These are phyloP conservation scores for Deuterostichococcus epilithicus DNA, from an alignment of 139 green algal species.

Conservation along the genomic window DNA sequence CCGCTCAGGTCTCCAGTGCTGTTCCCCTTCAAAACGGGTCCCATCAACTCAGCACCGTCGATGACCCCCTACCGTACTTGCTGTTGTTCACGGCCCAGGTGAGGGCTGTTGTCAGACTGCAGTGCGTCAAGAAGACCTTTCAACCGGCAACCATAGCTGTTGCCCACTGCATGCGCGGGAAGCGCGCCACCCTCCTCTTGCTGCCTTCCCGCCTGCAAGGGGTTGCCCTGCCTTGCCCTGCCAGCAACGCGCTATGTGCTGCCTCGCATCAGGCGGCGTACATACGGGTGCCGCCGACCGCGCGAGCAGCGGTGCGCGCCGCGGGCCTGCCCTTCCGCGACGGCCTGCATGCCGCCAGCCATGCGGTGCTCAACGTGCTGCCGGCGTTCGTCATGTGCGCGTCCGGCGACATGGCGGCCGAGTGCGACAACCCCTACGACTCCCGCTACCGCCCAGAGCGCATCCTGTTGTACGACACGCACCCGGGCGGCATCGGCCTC, in stretches of 20 bases:
- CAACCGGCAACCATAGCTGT: too few species aligned
- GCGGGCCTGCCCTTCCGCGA: slow-evolving; percentile 61
- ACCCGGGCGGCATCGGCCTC: slow-evolving; percentile 84
- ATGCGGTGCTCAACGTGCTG: slow-evolving; percentile 87
- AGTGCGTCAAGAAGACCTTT: too few species aligned
- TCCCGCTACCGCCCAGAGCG: slow-evolving; percentile 80
- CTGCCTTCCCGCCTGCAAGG: too few species aligned
- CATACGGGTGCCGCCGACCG: slow-evolving; percentile 68
- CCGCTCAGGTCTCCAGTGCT: not conserved
- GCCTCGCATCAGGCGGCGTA: slow-evolving; percentile 53
- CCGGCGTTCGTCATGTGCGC: slow-evolving; percentile 75
- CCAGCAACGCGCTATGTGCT: not conserved
- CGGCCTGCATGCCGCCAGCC: slow-evolving; percentile 80
- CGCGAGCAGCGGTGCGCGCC: slow-evolving; percentile 23
- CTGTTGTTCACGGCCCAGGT: too few species aligned
- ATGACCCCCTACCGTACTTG: too few species aligned
- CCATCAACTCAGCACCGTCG: too few species aligned
- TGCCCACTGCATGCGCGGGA: too few species aligned
- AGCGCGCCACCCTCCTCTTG: too few species aligned
- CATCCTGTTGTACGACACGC: slow-evolving; percentile 89
- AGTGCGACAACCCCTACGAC: slow-evolving; percentile 79
- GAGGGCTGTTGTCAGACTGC: too few species aligned
- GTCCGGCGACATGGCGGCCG: slow-evolving; percentile 57
- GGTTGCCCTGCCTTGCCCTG: not conserved
- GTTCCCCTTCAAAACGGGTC: too few species aligned